Base-by-base conservation (phyloP, 1,284 basidiomycete genomes). In the Volvariella surrecta region DNA sequence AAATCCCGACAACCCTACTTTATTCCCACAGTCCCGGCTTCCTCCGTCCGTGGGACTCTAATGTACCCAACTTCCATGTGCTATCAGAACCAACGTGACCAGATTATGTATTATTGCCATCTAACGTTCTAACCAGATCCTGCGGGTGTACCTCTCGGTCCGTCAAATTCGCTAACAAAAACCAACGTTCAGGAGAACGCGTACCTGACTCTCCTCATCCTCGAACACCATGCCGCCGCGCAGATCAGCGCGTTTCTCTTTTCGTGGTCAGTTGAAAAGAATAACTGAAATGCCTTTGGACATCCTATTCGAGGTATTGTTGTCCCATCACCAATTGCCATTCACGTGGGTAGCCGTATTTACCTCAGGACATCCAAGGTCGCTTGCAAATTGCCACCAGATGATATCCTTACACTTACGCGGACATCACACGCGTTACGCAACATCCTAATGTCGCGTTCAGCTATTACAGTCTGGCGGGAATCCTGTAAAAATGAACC, bases 1-100 rank as follows among this genome's bases (percentile, higher is more conserved):
- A 63, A 61, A 59, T 53, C 50, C 56, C 61, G 59, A 63, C 60
- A 64, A 61, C 60, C 64, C 58, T 61, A 62, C 59, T 58, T 58
- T 56, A 45, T 66, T 67, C 67, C 45, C 67, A 69, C 66, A 58
- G 55, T 65, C 64, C 64, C 66, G 64, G 64, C 62, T 64, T 62
- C 58, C 51, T 60, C 66, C 64, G 59, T 35, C 7, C 34, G n/a
- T 35, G 34, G n/a, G 34, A 35, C 13, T 35, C 6, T 35, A 6
- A 15, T 15, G 11, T 11, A 4, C 8, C 7, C n/a, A n/a, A 35
- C n/a, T 9, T 31, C 30, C 30, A 31, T 31, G 30, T 15, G 15
- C 30, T 15, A 15, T 15, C 30, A 15, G 9, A 15, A 9, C 30
- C 30, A 9, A 15, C 30, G 30, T 9, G n/a, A n/a, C n/a, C n/a